Percentiles rank a stretch among this genome's conserved stretches.
Conservation (phyloP, 2,329 filamentous ascomycete species). For the Monosporascus sp. region DNA sequence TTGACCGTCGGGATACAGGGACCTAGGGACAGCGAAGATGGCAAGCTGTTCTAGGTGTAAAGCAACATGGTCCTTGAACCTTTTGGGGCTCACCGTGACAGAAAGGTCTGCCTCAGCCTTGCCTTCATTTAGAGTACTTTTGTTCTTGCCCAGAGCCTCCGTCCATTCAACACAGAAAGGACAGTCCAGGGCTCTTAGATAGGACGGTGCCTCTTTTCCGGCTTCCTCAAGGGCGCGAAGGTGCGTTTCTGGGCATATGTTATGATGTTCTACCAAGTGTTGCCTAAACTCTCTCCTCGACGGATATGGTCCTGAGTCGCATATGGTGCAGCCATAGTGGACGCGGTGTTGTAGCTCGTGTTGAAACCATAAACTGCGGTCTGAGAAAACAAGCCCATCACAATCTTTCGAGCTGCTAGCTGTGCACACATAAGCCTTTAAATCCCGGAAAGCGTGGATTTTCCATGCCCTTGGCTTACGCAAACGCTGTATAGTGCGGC, state of each 20-base stretch:
- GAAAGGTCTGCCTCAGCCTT: not conserved
- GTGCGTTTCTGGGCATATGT: constrained; percentile 6
- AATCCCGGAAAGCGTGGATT: constrained; percentile 27
- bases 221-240: constrained; percentile 14
- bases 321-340: constrained; percentile 21
- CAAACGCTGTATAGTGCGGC: constrained; percentile 10
- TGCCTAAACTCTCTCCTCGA: not conserved
- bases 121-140: not conserved
- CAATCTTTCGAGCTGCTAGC: constrained; percentile 19
- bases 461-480: constrained; percentile 14
- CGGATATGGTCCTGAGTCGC: constrained; percentile 5
- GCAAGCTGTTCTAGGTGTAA: constrained; percentile 7
- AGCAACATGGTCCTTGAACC: constrained; percentile 5
- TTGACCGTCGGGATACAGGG: not conserved
- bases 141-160: not conserved
- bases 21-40: constrained; percentile 2
- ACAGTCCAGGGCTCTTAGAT: constrained; percentile 18
- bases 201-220: constrained; percentile 15
- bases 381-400: constrained; percentile 20
- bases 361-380: constrained; percentile 24
- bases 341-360: constrained; percentile 27
- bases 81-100: not conserved
- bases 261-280: not conserved
- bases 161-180: constrained; percentile 26
- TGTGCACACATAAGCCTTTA: constrained; percentile 30